Evolutionary conservation across 1,284 basidiomycete genomes (phyloP).

Genomic region (Cronartium quercuum): DNA sequence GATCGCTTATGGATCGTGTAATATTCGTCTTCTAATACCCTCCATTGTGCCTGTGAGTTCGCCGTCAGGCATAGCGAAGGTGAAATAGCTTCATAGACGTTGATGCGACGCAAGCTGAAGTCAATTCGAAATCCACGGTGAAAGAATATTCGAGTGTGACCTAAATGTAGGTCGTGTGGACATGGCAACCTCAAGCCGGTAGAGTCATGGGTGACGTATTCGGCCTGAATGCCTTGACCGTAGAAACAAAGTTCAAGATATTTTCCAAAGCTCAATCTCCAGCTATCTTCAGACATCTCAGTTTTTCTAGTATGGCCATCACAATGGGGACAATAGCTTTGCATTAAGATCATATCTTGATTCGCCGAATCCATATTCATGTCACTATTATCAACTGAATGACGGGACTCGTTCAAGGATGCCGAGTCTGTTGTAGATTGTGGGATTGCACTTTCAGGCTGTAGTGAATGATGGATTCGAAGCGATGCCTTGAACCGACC

Average conservation of each 20-base stretch:
- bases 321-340: slow-evolving; percentile 34
- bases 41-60: slow-evolving; percentile 73
- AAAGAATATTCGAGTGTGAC: slow-evolving; percentile 90
- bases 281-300: slow-evolving; percentile 84
- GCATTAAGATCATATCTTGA: slow-evolving; percentile 25
- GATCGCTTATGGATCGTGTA: slow-evolving; percentile 69
- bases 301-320: slow-evolving; percentile 62
- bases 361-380: slow-evolving; percentile 3
- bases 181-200: slow-evolving; percentile 53
- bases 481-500: slow-evolving; percentile 52
- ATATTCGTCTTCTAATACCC: slow-evolving; percentile 85
- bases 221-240: slow-evolving; percentile 61
- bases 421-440: slow-evolving; percentile 85
- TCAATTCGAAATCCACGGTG: slow-evolving; percentile 64
- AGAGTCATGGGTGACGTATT: neutral
- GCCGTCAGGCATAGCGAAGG: slow-evolving; percentile 81
- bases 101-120: slow-evolving; percentile 78
- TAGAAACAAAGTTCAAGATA: slow-evolving; percentile 89
- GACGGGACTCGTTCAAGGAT: slow-evolving; percentile 73
- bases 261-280: slow-evolving; percentile 64
- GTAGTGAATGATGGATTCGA: slow-evolving; percentile 79
- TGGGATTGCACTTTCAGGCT: slow-evolving; percentile 55
- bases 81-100: slow-evolving; percentile 76
- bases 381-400: slow-evolving; percentile 47
- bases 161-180: slow-evolving; percentile 85